Conservation (phyloP, 495 filamentous ascomycete species). For the Sabuloglossum arenarium region DNA sequence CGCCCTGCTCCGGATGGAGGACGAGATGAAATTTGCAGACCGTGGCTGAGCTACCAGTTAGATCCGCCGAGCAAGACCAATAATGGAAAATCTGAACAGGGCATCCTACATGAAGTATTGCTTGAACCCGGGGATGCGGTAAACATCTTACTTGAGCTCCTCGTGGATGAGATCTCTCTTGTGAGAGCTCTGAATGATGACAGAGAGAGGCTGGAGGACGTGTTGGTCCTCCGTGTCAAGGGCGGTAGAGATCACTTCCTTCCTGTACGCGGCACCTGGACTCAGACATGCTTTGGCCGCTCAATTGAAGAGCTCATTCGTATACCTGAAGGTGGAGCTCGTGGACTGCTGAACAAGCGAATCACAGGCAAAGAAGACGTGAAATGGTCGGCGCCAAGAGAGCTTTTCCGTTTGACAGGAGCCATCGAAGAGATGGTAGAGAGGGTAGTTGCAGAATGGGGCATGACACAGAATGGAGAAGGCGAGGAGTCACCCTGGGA, state of each 20-base stretch:
- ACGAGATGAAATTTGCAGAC: slow-evolving; percentile 20
- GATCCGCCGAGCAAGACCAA: slow-evolving; percentile 24
- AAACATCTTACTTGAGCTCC: slow-evolving; percentile 40
- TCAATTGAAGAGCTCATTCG: slow-evolving; percentile 65
- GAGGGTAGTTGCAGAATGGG: slow-evolving; percentile 58
- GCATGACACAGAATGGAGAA: slow-evolving; percentile 40
- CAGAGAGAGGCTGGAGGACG: slow-evolving; percentile 48
- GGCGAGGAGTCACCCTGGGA: slow-evolving; percentile 31
- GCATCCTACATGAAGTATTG: slow-evolving; percentile 12
- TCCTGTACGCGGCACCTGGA: slow-evolving; percentile 55
- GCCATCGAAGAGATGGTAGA: slow-evolving; percentile 55
- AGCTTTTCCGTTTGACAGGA: slow-evolving; percentile 68
- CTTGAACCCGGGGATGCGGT: slow-evolving; percentile 69
- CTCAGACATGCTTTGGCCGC: slow-evolving; percentile 62
- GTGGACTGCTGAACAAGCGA: slow-evolving; percentile 29
- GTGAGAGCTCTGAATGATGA: slow-evolving; percentile 53
- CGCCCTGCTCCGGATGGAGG: slow-evolving; percentile 31
- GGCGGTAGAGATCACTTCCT: slow-evolving; percentile 85
- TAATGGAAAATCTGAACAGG: slow-evolving; percentile 10
- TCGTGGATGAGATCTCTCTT: slow-evolving; percentile 39
- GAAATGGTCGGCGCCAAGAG: slow-evolving; percentile 52
- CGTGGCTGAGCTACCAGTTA: slow-evolving; percentile 51
- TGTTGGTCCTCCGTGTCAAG: slow-evolving; percentile 71
- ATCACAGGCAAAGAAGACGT: slow-evolving; percentile 20
- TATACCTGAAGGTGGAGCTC: slow-evolving; percentile 56